A percentile compares a stretch with the other conserved stretches of the same genome.
Conservation (phyloP, 2,329 filamentous ascomycete genomes). For the Penicillium capsulatum region DNA sequence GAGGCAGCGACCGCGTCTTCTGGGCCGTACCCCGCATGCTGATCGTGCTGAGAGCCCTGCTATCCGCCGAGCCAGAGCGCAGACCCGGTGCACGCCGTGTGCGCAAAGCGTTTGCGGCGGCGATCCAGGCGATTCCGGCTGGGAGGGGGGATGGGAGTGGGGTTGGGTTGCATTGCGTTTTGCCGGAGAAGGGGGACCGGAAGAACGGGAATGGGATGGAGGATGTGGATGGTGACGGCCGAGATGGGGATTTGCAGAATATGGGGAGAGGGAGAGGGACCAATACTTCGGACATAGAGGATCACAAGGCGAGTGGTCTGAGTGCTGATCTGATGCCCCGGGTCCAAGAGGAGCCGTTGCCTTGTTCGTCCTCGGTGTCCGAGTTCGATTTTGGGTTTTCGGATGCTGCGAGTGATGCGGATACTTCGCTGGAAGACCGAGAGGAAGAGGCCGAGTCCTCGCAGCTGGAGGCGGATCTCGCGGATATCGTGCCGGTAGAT, state of each 20-base stretch:
- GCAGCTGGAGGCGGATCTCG: constrained; percentile 8
- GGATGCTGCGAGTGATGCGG: constrained; percentile 15
- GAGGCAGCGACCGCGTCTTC: constrained; percentile 34
- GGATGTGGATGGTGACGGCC: background rate
- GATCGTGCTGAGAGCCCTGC: constrained; percentile 36
- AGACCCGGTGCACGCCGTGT: constrained; percentile 34
- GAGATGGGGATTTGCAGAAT: no score
- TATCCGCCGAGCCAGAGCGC: constrained; percentile 31
- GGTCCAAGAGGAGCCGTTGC: background rate
- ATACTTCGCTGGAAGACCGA: constrained; percentile 5
- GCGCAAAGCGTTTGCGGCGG: constrained; percentile 20
- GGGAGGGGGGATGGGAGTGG: background rate
- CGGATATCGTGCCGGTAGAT: constrained; percentile 6
- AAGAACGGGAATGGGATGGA: constrained; percentile 1
- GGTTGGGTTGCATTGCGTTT: constrained; percentile 14
- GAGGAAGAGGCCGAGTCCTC: constrained; percentile 3
- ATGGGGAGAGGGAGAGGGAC: constrained; percentile 2
- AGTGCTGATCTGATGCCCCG: no score
- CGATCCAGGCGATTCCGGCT: constrained; percentile 10
- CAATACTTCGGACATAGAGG: no score
- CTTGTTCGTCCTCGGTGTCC: constrained; percentile 13
- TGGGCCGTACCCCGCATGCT: constrained; percentile 39
- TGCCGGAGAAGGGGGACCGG: background rate
- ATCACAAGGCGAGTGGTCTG: no score
- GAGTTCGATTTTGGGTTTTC: constrained; percentile 24